Conservation (phyloP, 2,329 filamentous ascomycete species). For the Xylaria sp. region DNA sequence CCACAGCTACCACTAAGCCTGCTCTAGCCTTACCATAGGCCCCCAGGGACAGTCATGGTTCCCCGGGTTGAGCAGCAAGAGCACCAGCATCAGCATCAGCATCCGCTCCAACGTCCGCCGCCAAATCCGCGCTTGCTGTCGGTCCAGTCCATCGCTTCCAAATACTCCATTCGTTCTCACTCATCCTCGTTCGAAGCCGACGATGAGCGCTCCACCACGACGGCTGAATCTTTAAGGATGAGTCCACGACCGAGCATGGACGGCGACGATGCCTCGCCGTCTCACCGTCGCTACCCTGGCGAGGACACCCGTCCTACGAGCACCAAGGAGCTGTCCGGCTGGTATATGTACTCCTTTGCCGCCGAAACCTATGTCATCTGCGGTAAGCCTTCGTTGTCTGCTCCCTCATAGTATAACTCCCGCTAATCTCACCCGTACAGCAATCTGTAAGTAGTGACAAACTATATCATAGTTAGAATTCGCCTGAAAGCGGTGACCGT, state of each 20-base stretch:
- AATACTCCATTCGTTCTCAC: conserved; percentile 67
- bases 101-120: conserved; percentile 51
- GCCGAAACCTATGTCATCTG: conserved; percentile 97
- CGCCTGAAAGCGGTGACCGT: background rate
- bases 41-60: conserved; percentile 46
- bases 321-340: conserved; percentile 86
- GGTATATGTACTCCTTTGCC: conserved; percentile 97
- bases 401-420: background rate
- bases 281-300: conserved; percentile 72
- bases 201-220: conserved; percentile 70
- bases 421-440: conserved; percentile 33
- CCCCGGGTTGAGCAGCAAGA: conserved; percentile 49
- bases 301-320: conserved; percentile 93
- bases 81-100: conserved; percentile 29
- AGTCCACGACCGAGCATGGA: conserved; percentile 53
- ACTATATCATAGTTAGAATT: background rate
- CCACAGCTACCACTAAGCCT: conserved; percentile 10
- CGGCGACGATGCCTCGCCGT: conserved; percentile 50
- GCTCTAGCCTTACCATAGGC: conserved; percentile 1
- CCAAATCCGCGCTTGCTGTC: conserved; percentile 61
- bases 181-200: conserved; percentile 75
- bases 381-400: conserved; percentile 67
- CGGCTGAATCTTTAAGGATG: conserved; percentile 53
- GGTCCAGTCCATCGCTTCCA: conserved; percentile 63
- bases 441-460: conserved; percentile 44